A percentile compares a stretch with the other conserved stretches of the same genome.
Conservation (phyloP, 257 asterid genomes). For the Rubia yunnanensis region DNA sequence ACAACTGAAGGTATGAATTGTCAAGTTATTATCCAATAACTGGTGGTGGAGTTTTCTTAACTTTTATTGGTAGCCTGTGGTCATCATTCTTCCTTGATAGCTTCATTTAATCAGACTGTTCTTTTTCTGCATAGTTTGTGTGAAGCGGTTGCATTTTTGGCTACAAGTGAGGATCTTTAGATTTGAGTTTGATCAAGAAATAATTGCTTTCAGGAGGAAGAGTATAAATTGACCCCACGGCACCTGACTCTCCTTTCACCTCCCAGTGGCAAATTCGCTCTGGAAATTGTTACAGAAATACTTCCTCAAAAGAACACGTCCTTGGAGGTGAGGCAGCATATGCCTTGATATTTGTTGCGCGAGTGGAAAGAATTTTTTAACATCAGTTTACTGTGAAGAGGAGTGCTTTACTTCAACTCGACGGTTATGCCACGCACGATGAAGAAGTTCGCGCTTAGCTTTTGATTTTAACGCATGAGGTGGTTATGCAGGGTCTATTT, state of each 20-base stretch:
- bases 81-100: background rate
- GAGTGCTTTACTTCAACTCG: too few relatives aligned
- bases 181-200: constrained; percentile 9
- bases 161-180: background rate
- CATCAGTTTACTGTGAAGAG: too few relatives aligned
- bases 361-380: background rate
- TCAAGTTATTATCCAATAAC: background rate
- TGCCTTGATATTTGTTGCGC: background rate
- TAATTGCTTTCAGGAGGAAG: constrained; percentile 52
- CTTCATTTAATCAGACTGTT: background rate
- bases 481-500: constrained; percentile 72
- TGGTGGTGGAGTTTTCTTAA: background rate
- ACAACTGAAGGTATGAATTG: constrained; percentile 45
- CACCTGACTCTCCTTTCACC: constrained; percentile 66
- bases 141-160: background rate
- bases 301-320: constrained; percentile 87
- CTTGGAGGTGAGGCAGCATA: constrained; percentile 48
- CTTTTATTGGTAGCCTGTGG: background rate
- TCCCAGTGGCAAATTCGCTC: constrained; percentile 58
- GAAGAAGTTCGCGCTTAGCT: background rate
- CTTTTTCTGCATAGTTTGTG: background rate
- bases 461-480: constrained; percentile 12
- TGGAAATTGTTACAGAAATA: constrained; percentile 82
- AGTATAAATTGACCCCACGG: constrained; percentile 52
- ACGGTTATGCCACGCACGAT: too few relatives aligned